These are phyloP conservation scores for Penicillium rolfsii DNA, from an alignment of 2,329 filamentous ascomycete species.

Conservation along the genomic window DNA sequence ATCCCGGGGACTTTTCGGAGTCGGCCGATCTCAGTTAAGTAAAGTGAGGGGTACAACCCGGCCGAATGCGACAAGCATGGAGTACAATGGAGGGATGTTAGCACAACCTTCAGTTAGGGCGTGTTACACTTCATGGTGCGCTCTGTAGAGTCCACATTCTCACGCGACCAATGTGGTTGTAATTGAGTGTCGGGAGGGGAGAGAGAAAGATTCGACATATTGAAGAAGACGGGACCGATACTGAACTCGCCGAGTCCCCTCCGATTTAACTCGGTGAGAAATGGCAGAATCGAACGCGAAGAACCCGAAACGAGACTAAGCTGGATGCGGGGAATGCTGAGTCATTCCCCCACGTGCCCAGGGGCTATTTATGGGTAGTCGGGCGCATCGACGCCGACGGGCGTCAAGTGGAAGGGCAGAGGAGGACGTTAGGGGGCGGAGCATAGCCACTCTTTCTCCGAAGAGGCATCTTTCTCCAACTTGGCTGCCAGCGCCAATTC, in stretches of 20 bases:
- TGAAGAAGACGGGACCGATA: background rate
- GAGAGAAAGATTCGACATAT: background rate
- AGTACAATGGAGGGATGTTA: conserved; percentile 8
- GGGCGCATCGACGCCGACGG: conserved; percentile 22
- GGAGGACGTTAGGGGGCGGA: conserved; percentile 21
- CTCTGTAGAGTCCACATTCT: background rate
- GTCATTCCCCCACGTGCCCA: conserved; percentile 21
- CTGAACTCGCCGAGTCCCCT: background rate
- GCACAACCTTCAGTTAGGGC: conserved; percentile 15
- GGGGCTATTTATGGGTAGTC: conserved; percentile 22
- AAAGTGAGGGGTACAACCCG: conserved; percentile 29
- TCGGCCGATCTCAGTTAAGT: conserved; percentile 27
- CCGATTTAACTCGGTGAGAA: background rate
- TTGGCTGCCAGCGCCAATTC: conserved; percentile 17
- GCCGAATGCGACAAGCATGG: conserved; percentile 22
- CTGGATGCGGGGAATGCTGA: conserved; percentile 18
- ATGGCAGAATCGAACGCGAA: background rate
- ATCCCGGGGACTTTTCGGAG: conserved; percentile 27
- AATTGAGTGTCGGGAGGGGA: background rate
- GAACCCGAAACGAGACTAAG: conserved; percentile 10
- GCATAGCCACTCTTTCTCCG: conserved; percentile 25
- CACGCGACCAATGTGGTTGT: background rate
- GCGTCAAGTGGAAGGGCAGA: conserved; percentile 3
- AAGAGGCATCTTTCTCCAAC: conserved; percentile 21
- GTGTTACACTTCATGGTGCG: conserved; percentile 14